A percentile compares a stretch with the other conserved stretches of the same genome.
Conservation (phyloP, 768 basidiomycete genomes). For the Hygrophoropsis aurantiaca region DNA sequence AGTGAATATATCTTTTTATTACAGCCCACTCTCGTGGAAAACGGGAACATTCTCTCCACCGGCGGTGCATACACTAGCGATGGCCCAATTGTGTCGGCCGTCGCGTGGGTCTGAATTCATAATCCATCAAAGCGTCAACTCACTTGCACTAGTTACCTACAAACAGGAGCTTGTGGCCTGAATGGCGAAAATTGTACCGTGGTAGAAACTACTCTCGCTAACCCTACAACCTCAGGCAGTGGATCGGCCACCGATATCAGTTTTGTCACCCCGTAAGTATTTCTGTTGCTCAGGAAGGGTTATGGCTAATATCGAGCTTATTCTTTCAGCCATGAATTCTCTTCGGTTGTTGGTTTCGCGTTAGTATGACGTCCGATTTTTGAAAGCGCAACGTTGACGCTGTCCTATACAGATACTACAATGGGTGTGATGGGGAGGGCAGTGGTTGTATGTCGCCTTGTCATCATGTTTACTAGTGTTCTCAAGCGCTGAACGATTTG, state of each 20-base stretch:
- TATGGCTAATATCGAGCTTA: no score
- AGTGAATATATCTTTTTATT: background rate
- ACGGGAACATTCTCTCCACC: constrained; percentile 28
- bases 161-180: constrained; percentile 29
- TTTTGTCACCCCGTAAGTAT: constrained; percentile 31
- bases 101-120: constrained; percentile 42
- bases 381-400: background rate
- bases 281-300: background rate
- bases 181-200: constrained; percentile 38
- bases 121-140: no score
- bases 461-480: no score
- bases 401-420: constrained; percentile 20
- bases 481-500: background rate
- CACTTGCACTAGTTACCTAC: constrained; percentile 7
- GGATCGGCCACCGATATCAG: constrained; percentile 37
- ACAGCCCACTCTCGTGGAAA: constrained; percentile 31
- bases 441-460: constrained; percentile 41
- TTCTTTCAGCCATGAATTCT: constrained; percentile 28
- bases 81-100: constrained; percentile 30
- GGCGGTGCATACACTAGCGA: constrained; percentile 28
- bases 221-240: constrained; percentile 30
- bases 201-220: constrained; percentile 33
- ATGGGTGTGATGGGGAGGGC: constrained; percentile 43
- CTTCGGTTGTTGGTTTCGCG: constrained; percentile 35
- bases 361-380: constrained; percentile 6